Base-by-base conservation (phyloP, 2,329 filamentous ascomycete species). In the Monilinia fructigena region DNA sequence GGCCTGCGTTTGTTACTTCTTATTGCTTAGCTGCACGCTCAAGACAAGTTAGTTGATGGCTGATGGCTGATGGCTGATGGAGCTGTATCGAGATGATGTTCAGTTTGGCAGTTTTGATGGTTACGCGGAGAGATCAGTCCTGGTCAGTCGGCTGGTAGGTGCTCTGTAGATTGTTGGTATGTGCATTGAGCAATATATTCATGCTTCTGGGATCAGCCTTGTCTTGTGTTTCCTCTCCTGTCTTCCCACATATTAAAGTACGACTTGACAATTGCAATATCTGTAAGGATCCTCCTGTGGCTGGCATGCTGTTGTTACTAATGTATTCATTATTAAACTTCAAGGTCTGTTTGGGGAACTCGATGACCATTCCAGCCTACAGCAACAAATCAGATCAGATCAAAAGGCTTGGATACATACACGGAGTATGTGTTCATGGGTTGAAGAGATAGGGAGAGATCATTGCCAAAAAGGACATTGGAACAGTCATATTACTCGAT, bases 181-280 rank as follows among this genome's bases (percentile, higher is more conserved):
- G 56, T 65, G 63, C 63, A 65, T 65, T 65, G 38, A 54, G 48
- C 31, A 59, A 65, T 58, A 31, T 35, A 65, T 65, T 65, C 55
- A 53, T 61, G 26, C 23, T 61, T 31, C 63, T 61, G 26, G 63
- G 63, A 65, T 65, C 63, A 65, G 63, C 63, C 63, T 65, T 65
- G 63, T 38, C 60, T 42, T 42, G 35, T 40, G 20, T 55, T 63
- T 54, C 60, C 50, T 35, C 38, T 55, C 31, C 47, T 42, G 60
- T 63, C 60, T 42, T 54, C 60, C 23, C 50, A 63, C 60, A 63
- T 63, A 55, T 55, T 23, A 42, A n/a, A 28, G 35, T 63, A 28
- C 47, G 31, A 54, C 47, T 42, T 35, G n/a, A 26, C 16, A 54
- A 42, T 54, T 28, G 48, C 26, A 62, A 50, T 60, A 65, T 48